phyloP scores from a whole-genome alignment of 1,284 basidiomycete genomes.

The Trichosporon inkin region DNA sequence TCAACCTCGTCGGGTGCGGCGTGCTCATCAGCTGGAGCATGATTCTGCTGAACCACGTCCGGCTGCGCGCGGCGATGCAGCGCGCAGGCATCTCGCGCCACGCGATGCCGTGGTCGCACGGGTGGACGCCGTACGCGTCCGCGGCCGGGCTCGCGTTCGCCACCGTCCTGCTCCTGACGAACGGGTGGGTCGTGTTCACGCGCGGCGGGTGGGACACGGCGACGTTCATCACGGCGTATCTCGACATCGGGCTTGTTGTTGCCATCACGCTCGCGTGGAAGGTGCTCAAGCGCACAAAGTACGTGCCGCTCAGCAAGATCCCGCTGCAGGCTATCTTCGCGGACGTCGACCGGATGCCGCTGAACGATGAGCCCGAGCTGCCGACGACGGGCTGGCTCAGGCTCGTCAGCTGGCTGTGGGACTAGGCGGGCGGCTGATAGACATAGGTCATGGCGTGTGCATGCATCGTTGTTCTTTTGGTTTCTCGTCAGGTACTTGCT shows the following conservation, averaged over 20 bases:
- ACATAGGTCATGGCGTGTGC: too few relatives aligned
- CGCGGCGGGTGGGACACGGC: conserved; percentile 24
- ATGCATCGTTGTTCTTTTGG: too few relatives aligned
- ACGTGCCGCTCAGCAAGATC: conserved; percentile 20
- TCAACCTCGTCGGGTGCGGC: conserved; percentile 30
- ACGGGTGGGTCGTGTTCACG: conserved; percentile 27
- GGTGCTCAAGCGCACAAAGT: conserved; percentile 21
- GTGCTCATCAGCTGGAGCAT: conserved; percentile 34
- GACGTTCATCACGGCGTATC: conserved; percentile 26
- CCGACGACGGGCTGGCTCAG: conserved; percentile 12
- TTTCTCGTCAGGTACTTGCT: too few relatives aligned
- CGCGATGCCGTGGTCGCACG: conserved; percentile 28
- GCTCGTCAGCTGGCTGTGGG: conserved; percentile 27
- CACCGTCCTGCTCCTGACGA: conserved; percentile 25
- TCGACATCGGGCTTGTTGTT: conserved; percentile 29
- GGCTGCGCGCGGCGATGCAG: conserved; percentile 18
- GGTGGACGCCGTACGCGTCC: conserved; percentile 30
- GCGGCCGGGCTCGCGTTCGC: conserved; percentile 18
- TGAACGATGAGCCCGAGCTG: conserved; percentile 14
- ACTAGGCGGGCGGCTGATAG: conserved; percentile 23
- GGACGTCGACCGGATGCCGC: conserved; percentile 17
- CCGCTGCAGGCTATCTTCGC: conserved; percentile 25
- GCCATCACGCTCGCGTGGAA: conserved; percentile 24
- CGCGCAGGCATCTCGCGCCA: conserved; percentile 19
- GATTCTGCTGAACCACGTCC: conserved; percentile 25